These are phyloP conservation scores for Tieghemiomyces parasiticus DNA, from an alignment of 192 early-diverging fungal species.

Conservation along the genomic window DNA sequence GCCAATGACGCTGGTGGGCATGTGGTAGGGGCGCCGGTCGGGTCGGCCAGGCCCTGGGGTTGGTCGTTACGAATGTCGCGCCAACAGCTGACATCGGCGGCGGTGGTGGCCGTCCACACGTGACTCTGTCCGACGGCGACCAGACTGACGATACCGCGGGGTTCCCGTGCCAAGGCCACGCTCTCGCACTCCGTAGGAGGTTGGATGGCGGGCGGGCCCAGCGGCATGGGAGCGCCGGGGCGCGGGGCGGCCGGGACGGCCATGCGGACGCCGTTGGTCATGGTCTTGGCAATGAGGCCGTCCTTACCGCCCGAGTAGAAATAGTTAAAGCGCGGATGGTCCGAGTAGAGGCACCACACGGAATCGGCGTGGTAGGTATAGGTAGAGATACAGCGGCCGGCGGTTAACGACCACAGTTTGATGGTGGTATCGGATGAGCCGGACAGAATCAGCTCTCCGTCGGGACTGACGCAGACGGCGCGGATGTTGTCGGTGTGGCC, in stretches of 20 bases:
- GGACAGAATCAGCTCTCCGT: constrained; percentile 75
- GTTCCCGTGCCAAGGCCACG: constrained; percentile 77
- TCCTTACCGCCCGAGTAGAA: constrained; percentile 91
- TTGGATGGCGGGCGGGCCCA: neutral
- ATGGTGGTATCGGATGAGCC: constrained; percentile 91
- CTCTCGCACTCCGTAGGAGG: constrained; percentile 20
- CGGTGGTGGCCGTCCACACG: constrained; percentile 84
- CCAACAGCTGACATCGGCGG: constrained; percentile 77
- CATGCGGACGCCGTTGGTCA: constrained; percentile 29
- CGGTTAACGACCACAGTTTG: constrained; percentile 89
- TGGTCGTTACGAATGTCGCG: constrained; percentile 15
- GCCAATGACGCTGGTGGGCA: constrained; percentile 21
- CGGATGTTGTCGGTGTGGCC: constrained; percentile 97
- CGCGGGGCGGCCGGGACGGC: neutral
- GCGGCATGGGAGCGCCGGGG: neutral
- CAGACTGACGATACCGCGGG: constrained; percentile 66
- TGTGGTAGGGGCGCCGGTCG: constrained; percentile 32
- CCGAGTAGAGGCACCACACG: constrained; percentile 80
- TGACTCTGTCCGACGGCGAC: constrained; percentile 73
- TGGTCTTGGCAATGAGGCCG: constrained; percentile 77
- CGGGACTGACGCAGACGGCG: constrained; percentile 67
- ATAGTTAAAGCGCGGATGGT: constrained; percentile 68
- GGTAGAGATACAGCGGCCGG: constrained; percentile 76
- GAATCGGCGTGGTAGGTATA: constrained; percentile 78
- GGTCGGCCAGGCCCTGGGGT: constrained; percentile 33